phyloP scores from a whole-genome alignment of 345 rosid species.

The Eucalyptus erythrocorys region DNA sequence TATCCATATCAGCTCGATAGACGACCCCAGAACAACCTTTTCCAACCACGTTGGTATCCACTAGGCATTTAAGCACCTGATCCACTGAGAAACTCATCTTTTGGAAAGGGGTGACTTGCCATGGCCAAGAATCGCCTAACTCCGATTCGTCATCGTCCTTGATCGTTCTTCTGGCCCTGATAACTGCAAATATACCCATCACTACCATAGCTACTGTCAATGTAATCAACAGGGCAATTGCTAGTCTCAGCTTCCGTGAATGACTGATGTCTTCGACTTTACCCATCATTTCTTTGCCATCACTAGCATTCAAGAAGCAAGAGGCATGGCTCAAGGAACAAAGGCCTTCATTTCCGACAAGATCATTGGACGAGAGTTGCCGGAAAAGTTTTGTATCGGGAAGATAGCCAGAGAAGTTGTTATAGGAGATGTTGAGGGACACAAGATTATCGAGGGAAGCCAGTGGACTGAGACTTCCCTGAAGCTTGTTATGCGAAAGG shows the following conservation, averaged over 20 bases:
- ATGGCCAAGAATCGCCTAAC: constrained; percentile 77
- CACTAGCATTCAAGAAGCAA: constrained; percentile 38
- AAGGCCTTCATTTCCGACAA: constrained; percentile 52
- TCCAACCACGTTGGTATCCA: constrained; percentile 78
- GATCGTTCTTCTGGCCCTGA: constrained; percentile 35
- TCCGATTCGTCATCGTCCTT: constrained; percentile 58
- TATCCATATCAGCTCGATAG: constrained; percentile 81
- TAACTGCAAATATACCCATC: constrained; percentile 60
- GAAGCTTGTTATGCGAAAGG: constrained; percentile 75
- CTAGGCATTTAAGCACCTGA: constrained; percentile 65
- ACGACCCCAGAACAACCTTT: constrained; percentile 92
- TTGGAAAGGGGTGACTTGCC: constrained; percentile 97
- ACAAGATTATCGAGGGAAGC: constrained; percentile 68
- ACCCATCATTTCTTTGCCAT: constrained; percentile 8
- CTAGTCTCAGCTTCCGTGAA: constrained; percentile 54
- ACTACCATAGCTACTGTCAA: constrained; percentile 58
- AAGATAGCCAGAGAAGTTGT: constrained; percentile 75
- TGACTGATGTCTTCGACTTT: constrained; percentile 7
- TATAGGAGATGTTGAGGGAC: constrained; percentile 70
- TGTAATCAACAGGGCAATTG: constrained; percentile 59
- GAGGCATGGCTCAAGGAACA: constrained; percentile 56
- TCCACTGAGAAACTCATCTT: constrained; percentile 85
- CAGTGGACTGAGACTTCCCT: constrained; percentile 47
- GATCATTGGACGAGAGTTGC: constrained; percentile 38
- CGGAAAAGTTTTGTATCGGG: constrained; percentile 83